Evolutionary conservation across 164 flowering plant species (phyloP), one percentile per base, ranked within the genome.

Genomic region (Amborella trichopoda): DNA sequence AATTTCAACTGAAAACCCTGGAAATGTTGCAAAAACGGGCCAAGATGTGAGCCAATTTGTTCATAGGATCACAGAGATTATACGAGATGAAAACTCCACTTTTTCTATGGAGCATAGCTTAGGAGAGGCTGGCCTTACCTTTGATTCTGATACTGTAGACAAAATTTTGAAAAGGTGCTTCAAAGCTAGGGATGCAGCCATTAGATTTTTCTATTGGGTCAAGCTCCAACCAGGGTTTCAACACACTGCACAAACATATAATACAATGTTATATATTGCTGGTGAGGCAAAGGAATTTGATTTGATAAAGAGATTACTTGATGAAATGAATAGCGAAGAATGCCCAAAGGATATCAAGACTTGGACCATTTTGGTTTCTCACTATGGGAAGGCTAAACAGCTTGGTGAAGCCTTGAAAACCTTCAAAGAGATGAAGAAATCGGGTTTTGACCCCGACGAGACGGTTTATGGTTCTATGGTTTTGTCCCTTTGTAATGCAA

Each of bases 121-220:
- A 41, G 77, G 72, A 37, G 61, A 51, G 1, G 50, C 55, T 19
- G 76, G 69, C 37, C 25, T 73, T 38, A 42, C 12, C 39, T 63
- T 68, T 36, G 67, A 70, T 58, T 43, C 66, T 11, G 78, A 73
- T 47, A 52, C 78, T 63, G 91, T 81, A 19, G 84, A 75, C 58
- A 80, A 68, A 53, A 94, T 84, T 9, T 51, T 88, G 68, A 80
- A 81, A 60, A 71, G 93, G 64, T 81, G 94, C 66, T 84, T 76
- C 44, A 77, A 77, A 54, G 80, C 76, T 25, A 83, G 94, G 6
- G 66, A 64, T 54, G 72, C 67, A 50, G 95, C 80, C 32, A 36
- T 66, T 23, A 69, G 79, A 66, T 78, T 85, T 69, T 84, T 82
- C 58, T 61, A 68, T 38, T 85, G 90, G 93, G 75, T 77, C 55